Percentiles rank a stretch among this genome's conserved stretches.
Conservation (phyloP, 805 yeast genomes). For the Lachancea waltii region DNA sequence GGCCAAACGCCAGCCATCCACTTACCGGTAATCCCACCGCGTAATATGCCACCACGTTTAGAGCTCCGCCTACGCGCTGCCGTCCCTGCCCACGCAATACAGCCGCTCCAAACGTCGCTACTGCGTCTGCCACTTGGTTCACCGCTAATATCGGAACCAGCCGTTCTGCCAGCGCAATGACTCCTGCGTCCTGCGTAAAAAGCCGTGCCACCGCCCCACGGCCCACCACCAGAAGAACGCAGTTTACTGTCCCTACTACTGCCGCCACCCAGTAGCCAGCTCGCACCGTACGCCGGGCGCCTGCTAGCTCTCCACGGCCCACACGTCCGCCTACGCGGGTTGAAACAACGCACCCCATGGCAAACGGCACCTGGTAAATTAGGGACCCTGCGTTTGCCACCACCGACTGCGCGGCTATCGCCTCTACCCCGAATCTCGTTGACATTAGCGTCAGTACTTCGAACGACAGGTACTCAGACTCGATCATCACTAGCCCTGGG, state of each 20-base stretch:
- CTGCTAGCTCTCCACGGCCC: slow-evolving; percentile 33
- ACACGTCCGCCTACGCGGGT: slow-evolving; percentile 51
- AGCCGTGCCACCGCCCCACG: slow-evolving; percentile 45
- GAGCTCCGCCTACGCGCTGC: slow-evolving; percentile 64
- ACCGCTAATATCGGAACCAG: slow-evolving; percentile 60
- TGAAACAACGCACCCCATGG: slow-evolving; percentile 48
- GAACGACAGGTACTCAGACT: slow-evolving; percentile 52
- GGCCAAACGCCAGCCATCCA: slow-evolving; percentile 45
- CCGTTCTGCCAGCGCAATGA: slow-evolving; percentile 43
- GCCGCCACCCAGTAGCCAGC: slow-evolving; percentile 36
- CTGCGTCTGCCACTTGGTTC: slow-evolving; percentile 62
- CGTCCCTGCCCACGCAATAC: slow-evolving; percentile 70
- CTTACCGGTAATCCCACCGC: slow-evolving; percentile 65
- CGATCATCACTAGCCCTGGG: slow-evolving; percentile 49
- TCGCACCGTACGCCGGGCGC: slow-evolving; percentile 35
- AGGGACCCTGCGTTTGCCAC: slow-evolving; percentile 47
- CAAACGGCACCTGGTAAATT: slow-evolving; percentile 51
- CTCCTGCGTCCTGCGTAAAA: slow-evolving; percentile 58
- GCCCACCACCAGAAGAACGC: slow-evolving; percentile 40
- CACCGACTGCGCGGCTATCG: slow-evolving; percentile 52
- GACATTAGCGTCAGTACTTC: slow-evolving; percentile 51
- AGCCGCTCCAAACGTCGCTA: slow-evolving; percentile 67
- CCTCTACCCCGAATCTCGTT: slow-evolving; percentile 45
- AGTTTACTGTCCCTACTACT: slow-evolving; percentile 35
- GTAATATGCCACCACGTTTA: slow-evolving; percentile 68